Percentiles rank a stretch among this genome's conserved stretches.
These are phyloP conservation scores for Actinomucor elegans DNA, from an alignment of 371 early-diverging fungal genomes.

Conservation along the genomic window DNA sequence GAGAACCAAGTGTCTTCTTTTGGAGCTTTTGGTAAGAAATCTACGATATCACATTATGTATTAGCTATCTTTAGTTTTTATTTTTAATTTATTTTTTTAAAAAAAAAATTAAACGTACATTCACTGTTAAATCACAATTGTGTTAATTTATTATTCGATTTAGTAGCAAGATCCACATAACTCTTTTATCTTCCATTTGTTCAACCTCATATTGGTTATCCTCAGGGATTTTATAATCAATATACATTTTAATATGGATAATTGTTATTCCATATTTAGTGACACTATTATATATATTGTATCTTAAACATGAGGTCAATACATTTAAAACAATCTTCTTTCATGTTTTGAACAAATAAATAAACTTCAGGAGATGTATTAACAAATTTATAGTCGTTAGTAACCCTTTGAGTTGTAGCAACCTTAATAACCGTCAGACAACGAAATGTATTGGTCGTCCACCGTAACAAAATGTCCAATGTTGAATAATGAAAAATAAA, in stretches of 20 bases:
- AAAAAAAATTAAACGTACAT: no score
- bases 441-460: slow-evolving; percentile 4
- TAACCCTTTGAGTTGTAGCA: background rate
- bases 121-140: no score
- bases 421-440: slow-evolving; percentile 5
- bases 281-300: slow-evolving; percentile 9
- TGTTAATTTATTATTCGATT: no score
- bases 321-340: slow-evolving; percentile 9
- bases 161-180: no score
- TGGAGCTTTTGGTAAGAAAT: slow-evolving; percentile 1
- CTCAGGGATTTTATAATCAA: no score
- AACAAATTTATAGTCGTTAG: slow-evolving; percentile 2
- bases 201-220: no score
- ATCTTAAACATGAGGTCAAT: slow-evolving; percentile 5
- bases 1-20: slow-evolving; percentile 1
- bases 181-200: no score
- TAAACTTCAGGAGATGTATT: slow-evolving; percentile 2
- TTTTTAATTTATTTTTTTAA: no score
- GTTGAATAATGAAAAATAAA: background rate
- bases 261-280: no score
- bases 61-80: background rate
- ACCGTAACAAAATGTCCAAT: background rate
- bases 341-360: background rate
- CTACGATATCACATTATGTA: slow-evolving; percentile 1
- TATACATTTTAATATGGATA: no score